Evolutionary conservation across 176 grass and related monocot genomes (phyloP).

Genomic region (Rhynchospora breviuscula): DNA sequence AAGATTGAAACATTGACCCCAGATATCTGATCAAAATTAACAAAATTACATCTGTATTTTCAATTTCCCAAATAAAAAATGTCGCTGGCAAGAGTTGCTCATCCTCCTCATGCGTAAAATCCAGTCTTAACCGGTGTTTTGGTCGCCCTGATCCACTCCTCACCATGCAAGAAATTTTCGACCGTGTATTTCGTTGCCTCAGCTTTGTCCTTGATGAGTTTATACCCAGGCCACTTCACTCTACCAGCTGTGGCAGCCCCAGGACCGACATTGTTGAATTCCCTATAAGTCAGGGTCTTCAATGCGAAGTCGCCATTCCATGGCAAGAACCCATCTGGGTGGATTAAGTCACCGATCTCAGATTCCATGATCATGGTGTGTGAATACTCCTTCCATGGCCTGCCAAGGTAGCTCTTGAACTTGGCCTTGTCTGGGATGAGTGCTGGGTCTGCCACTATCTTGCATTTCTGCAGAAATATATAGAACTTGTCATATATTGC

Average conservation of each 20-base stretch:
- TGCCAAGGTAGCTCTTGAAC: constrained; percentile 55
- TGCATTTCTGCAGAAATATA: constrained; percentile 37
- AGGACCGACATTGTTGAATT: constrained; percentile 65
- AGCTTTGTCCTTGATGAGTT: constrained; percentile 39
- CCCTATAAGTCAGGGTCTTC: constrained; percentile 62
- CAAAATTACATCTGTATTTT: constrained; percentile 12
- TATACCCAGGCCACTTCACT: constrained; percentile 58
- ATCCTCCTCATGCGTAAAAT: constrained; percentile 42
- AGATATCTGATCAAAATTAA: constrained; percentile 20
- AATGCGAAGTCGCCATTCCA: constrained; percentile 70
- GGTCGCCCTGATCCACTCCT: constrained; percentile 55
- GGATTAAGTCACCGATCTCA: constrained; percentile 53
- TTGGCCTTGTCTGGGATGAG: constrained; percentile 16
- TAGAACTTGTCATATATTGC: background rate
- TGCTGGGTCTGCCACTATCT: constrained; percentile 42
- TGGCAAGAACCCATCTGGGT: constrained; percentile 63
- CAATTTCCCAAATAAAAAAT: background rate
- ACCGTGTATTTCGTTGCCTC: constrained; percentile 52
- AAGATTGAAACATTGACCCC: constrained; percentile 8
- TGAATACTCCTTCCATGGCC: constrained; percentile 70
- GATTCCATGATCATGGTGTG: constrained; percentile 80
- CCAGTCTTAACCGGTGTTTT: constrained; percentile 60
- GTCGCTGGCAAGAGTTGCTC: background rate
- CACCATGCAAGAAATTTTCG: constrained; percentile 51
- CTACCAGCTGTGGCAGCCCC: constrained; percentile 35